A percentile compares a stretch with the other conserved stretches of the same genome.
Conservation (phyloP, 129 eudicot genomes). For the Saposhnikovia divaricata region DNA sequence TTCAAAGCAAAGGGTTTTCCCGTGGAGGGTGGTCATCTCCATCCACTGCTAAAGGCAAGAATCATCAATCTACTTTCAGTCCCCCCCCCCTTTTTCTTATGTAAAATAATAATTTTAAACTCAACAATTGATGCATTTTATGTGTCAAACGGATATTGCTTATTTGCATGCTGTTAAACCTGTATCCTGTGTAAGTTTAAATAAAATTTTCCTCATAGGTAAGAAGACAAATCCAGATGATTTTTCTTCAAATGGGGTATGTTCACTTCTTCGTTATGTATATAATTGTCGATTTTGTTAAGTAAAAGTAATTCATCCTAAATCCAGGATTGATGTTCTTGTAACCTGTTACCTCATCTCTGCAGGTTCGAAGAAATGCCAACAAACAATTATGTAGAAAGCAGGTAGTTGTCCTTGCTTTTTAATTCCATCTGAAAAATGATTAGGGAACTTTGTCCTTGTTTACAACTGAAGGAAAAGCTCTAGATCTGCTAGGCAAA, state of each 20-base stretch:
- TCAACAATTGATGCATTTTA: not conserved
- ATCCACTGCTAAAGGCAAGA: constrained; percentile 90
- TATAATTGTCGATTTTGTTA: constrained; percentile 1
- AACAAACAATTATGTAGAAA: constrained; percentile 93
- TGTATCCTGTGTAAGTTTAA: not conserved
- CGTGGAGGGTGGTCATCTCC: constrained; percentile 77
- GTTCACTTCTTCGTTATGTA: constrained; percentile 4
- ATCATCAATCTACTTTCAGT: not conserved
- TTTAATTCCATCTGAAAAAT: not conserved
- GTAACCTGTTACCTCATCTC: constrained; percentile 12
- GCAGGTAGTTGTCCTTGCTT: constrained; percentile 56
- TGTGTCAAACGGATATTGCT: not conserved
- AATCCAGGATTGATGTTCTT: constrained; percentile 7
- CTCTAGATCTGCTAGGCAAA: not conserved
- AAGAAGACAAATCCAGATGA: constrained; percentile 64
- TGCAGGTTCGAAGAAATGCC: constrained; percentile 99
- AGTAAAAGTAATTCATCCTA: not conserved
- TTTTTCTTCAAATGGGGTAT: constrained; percentile 98
- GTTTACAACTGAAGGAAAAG: not conserved
- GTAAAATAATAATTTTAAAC: not conserved
- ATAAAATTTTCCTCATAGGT: constrained; percentile 41
- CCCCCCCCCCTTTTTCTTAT: not conserved
- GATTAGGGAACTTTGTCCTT: not conserved
- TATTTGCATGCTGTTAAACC: not conserved
- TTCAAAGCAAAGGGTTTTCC: constrained; percentile 91